Evolutionary conservation across 306 rosid genomes (phyloP), one percentile per base, ranked within the genome.

Genomic region (Cicer yamashitae): DNA sequence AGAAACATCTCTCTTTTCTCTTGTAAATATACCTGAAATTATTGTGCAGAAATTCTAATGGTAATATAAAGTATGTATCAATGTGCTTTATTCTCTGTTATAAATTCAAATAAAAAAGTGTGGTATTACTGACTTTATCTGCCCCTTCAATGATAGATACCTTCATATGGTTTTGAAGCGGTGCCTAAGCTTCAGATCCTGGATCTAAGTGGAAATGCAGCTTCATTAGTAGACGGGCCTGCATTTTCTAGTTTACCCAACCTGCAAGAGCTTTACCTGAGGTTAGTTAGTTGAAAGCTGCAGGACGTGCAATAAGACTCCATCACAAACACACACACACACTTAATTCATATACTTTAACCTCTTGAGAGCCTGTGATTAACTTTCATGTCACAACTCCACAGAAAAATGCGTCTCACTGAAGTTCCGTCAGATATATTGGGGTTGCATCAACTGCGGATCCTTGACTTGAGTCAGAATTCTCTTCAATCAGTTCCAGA

Each of bases 401-500:
- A 79, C 89, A 94, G 98, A 79, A 88, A 90, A 77, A 87, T 85
- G 88, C 91, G 78, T 67, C 85, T 94, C 40, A 62, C 37, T 10
- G 96, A 91, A 84, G 83, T 89, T 39, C 96, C 97, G 53, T 77
- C 87, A 6, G 93, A 88, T 82, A 80, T 94, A 84, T 82, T 87
- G 84, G 71, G 79, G 81, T 82, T 94, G 78, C 86, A 75, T 79
- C 85, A 86, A 44, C 76, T 94, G 76, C 84, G 73, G 81, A 86
- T 88, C 80, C 97, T 94, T 66, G 89, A 86, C 88, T 77, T 91
- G 77, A 87, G 96, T 90, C 96, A 90, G 88, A 94, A 94, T 82
- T 88, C 94, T 79, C 85, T 94, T 82, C 96, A 81, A 76, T 82
- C 83, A 3, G 64, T 94, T 83, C 92, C 98, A 79, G 83, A 50